These are phyloP conservation scores for Vitis labrusca DNA, from an alignment of 164 flowering plant species.

Conservation along the genomic window DNA sequence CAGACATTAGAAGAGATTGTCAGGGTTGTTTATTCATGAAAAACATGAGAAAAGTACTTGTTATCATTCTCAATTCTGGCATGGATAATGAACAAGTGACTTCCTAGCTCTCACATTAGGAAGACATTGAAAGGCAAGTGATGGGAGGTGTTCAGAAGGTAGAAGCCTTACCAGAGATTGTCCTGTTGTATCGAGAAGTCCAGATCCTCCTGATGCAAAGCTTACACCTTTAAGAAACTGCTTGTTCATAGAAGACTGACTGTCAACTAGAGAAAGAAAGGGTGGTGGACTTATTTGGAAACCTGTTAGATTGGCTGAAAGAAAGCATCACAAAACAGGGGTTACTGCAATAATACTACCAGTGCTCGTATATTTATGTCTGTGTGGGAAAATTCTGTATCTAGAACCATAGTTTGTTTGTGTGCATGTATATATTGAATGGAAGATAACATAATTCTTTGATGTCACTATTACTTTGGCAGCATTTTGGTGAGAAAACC, in stretches of 20 bases:
- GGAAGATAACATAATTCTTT: too few relatives aligned
- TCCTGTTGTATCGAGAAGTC: conserved; percentile 42
- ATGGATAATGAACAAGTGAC: background rate
- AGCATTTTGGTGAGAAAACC: too few relatives aligned
- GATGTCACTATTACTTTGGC: too few relatives aligned
- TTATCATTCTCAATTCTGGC: background rate
- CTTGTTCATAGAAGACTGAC: background rate
- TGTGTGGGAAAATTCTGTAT: too few relatives aligned
- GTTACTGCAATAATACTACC: too few relatives aligned
- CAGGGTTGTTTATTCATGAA: background rate
- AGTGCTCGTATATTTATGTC: too few relatives aligned
- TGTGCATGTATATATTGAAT: too few relatives aligned
- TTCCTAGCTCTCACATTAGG: background rate
- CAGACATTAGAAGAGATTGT: background rate
- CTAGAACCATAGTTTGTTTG: too few relatives aligned
- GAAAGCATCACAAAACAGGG: too few relatives aligned
- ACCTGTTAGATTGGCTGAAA: conserved; percentile 34
- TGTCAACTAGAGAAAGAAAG: conserved; percentile 25
- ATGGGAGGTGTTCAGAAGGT: background rate
- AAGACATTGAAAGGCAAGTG: background rate
- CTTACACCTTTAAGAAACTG: conserved; percentile 38
- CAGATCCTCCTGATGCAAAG: conserved; percentile 63
- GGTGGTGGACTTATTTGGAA: conserved; percentile 45
- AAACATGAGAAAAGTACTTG: background rate
- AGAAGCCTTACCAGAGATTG: conserved; percentile 11